Conservation (phyloP, 805 yeast species). For the Grigorovia yakushimaensis region DNA sequence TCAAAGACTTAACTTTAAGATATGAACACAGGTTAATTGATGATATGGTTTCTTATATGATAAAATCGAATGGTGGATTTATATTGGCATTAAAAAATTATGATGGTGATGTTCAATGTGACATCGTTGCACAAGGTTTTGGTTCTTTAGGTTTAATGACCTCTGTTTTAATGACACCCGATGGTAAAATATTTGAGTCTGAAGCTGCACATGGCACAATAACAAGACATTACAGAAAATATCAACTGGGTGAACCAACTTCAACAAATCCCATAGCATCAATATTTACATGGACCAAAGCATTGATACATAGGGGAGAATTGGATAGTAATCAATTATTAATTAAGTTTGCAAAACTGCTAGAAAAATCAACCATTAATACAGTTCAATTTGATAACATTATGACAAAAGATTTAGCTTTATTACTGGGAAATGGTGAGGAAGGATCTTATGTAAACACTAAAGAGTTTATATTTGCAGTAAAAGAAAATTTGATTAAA, state of each 20-base stretch:
- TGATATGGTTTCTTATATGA: conserved; percentile 98
- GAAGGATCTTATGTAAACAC: conserved; percentile 80
- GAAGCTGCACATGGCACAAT: conserved; percentile 99
- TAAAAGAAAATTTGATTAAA: no score
- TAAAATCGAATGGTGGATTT: conserved; percentile 90
- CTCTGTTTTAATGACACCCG: conserved; percentile 92
- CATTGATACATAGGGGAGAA: conserved; percentile 84
- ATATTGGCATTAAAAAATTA: conserved; percentile 95
- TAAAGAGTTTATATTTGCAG: conserved; percentile 81
- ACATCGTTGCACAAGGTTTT: conserved; percentile 95
- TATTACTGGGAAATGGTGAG: conserved; percentile 78
- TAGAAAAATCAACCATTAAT: conserved; percentile 78
- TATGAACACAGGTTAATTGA: conserved; percentile 94
- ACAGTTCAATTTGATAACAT: conserved; percentile 75
- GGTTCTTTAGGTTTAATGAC: conserved; percentile 97
- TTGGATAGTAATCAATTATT: conserved; percentile 83
- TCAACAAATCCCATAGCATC: conserved; percentile 96
- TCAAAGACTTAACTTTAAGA: conserved; percentile 81
- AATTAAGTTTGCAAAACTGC: conserved; percentile 59
- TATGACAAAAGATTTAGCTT: conserved; percentile 95
- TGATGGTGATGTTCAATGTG: conserved; percentile 96
- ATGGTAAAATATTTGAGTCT: conserved; percentile 88
- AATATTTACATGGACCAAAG: conserved; percentile 94
- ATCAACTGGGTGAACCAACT: conserved; percentile 94
- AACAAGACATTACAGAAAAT: conserved; percentile 92